Conservation (phyloP, 148 eudicot genomes). For the Nepenthes mirabilis region DNA sequence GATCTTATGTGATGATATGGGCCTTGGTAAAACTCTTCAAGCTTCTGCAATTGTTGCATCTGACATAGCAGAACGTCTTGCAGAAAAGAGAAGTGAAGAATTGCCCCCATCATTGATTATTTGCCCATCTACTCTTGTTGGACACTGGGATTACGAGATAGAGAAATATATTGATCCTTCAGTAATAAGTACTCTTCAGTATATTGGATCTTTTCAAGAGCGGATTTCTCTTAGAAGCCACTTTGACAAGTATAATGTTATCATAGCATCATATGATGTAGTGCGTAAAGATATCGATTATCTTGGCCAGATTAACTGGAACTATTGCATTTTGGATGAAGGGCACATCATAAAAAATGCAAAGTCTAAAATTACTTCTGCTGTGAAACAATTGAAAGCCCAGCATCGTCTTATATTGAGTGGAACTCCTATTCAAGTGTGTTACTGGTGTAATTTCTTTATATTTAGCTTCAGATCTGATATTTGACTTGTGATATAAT, state of each 20-base stretch:
- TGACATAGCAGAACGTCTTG: conserved; percentile 70
- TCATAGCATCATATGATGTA: conserved; percentile 91
- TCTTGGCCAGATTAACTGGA: conserved; percentile 69
- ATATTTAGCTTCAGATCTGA: neutral
- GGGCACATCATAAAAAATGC: conserved; percentile 92
- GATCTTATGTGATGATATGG: conserved; percentile 99
- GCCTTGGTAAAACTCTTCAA: conserved; percentile 99
- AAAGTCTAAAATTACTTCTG: conserved; percentile 79
- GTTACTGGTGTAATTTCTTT: neutral
- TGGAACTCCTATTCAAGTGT: conserved; percentile 80
- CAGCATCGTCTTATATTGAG: conserved; percentile 95
- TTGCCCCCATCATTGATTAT: conserved; percentile 65
- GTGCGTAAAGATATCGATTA: conserved; percentile 90
- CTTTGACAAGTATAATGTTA: conserved; percentile 60
- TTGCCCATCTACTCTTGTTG: conserved; percentile 98
- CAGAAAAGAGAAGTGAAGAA: conserved; percentile 20
- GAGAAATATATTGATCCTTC: conserved; percentile 91
- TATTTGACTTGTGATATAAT: neutral
- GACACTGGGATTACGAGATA: conserved; percentile 98
- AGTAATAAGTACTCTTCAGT: conserved; percentile 67
- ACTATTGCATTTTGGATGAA: conserved; percentile 90
- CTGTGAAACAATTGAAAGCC: conserved; percentile 92
- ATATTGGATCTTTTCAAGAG: conserved; percentile 83
- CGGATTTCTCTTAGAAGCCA: conserved; percentile 49
- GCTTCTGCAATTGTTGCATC: conserved; percentile 97